Conservation (phyloP, 2,329 filamentous ascomycete genomes). For the Aspergillus sp. region DNA sequence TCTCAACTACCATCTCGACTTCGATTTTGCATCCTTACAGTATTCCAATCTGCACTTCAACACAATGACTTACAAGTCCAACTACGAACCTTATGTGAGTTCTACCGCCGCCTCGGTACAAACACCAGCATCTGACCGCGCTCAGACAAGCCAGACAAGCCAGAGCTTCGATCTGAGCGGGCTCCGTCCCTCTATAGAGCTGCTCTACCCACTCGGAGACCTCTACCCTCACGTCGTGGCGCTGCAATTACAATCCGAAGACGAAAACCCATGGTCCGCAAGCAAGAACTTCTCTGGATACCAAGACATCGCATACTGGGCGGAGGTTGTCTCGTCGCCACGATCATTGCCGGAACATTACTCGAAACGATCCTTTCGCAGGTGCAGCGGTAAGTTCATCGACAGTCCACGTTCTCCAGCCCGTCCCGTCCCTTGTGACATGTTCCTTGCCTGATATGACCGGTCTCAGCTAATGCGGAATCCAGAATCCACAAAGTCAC, state of each 20-base stretch:
- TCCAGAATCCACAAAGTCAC: conserved; percentile 25
- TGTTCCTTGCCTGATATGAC: conserved; percentile 10
- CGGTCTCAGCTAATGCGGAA: conserved; percentile 15
- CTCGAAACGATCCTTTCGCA: conserved; percentile 19
- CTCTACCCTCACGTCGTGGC: conserved; percentile 41
- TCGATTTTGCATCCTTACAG: neutral
- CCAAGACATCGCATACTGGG: conserved; percentile 31
- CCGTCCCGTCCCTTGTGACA: neutral
- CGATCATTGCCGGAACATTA: conserved; percentile 23
- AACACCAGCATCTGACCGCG: conserved; percentile 1
- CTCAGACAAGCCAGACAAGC: conserved; percentile 19
- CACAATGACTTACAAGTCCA: conserved; percentile 40
- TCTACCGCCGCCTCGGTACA: neutral
- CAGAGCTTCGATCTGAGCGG: conserved; percentile 27
- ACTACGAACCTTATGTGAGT: conserved; percentile 42
- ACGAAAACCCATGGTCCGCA: conserved; percentile 25
- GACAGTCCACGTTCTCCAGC: neutral
- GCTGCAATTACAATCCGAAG: conserved; percentile 31
- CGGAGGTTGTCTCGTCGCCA: conserved; percentile 30
- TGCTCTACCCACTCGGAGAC: conserved; percentile 31
- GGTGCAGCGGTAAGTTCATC: conserved; percentile 26
- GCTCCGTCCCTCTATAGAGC: conserved; percentile 28
- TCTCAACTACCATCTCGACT: neutral
- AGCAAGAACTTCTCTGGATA: conserved; percentile 31
- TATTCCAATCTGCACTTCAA: neutral